phyloP scores from a whole-genome alignment of 345 rosid species.

The Jatropha curcas region DNA sequence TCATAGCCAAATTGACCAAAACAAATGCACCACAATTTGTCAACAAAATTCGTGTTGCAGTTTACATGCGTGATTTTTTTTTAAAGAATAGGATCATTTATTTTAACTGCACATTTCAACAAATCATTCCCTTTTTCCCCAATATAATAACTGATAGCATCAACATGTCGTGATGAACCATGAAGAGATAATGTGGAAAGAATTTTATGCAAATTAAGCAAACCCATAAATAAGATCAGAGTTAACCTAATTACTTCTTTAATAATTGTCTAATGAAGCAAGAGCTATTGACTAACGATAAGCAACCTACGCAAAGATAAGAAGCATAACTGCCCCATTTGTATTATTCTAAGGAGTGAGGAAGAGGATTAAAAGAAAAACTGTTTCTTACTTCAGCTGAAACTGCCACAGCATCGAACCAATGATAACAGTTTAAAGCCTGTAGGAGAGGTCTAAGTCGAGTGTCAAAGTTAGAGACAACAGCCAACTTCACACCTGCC shows the following conservation, averaged over 20 bases:
- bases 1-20: constrained; percentile 1
- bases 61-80: not conserved
- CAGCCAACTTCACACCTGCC: constrained; percentile 82
- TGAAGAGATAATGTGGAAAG: not conserved
- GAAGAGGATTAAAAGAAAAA: not conserved
- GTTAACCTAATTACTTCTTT: not conserved
- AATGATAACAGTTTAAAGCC: constrained; percentile 80
- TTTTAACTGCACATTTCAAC: not conserved
- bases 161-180: not conserved
- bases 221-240: not conserved
- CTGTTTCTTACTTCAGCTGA: constrained; percentile 79
- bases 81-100: not conserved
- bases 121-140: not conserved
- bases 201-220: not conserved
- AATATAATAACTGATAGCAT: not conserved
- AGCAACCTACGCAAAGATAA: too few species aligned
- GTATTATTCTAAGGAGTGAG: not conserved
- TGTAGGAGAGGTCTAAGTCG: constrained; percentile 79
- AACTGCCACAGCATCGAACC: constrained; percentile 97
- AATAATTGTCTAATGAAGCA: not conserved
- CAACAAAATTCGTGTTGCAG: not conserved
- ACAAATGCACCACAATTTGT: not conserved
- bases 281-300: not conserved
- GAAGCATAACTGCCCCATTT: not conserved
- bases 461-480: constrained; percentile 96